Evolutionary conservation across 2,329 filamentous ascomycete genomes (phyloP).

Genomic region (Pseudonectria buxi): DNA sequence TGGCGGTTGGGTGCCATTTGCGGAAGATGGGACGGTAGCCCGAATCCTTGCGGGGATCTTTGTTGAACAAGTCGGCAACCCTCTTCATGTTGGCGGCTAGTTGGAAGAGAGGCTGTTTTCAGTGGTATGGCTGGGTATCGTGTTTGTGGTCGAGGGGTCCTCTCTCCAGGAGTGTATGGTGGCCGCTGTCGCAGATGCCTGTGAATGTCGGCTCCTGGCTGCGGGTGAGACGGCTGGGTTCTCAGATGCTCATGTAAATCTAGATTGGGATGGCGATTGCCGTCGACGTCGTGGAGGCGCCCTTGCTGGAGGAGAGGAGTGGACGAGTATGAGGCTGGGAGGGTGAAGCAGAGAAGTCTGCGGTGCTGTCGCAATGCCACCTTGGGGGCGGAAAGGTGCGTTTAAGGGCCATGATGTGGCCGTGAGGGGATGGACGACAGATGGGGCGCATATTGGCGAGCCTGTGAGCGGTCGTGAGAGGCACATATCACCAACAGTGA

Average conservation of each 20-base stretch:
- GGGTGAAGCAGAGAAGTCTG: conserved; percentile 2
- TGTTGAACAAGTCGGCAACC: conserved; percentile 11
- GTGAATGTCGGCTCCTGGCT: no score
- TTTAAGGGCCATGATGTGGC: conserved; percentile 21
- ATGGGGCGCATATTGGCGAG: conserved; percentile 4
- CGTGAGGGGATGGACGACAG: conserved; percentile 3
- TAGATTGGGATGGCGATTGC: no score
- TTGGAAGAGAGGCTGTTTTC: no score
- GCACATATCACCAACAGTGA: conserved; percentile 3
- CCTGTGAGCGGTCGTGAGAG: conserved; percentile 2
- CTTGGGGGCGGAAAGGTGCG: conserved; percentile 17
- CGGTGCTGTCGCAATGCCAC: conserved; percentile 1
- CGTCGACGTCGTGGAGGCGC: no score
- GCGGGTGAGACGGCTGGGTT: no score
- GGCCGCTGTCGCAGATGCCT: no score
- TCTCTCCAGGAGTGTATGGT: no score
- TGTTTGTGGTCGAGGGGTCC: no score
- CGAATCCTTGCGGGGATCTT: conserved; percentile 9
- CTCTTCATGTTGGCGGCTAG: conserved; percentile 22
- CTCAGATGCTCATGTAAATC: no score
- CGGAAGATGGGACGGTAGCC: conserved; percentile 52
- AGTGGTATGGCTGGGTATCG: no score
- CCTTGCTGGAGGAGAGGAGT: no score
- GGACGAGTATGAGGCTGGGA: not conserved
- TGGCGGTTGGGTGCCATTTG: conserved; percentile 45